Base-by-base conservation (phyloP, 805 yeast species). In the Blastobotrys muscicola region DNA sequence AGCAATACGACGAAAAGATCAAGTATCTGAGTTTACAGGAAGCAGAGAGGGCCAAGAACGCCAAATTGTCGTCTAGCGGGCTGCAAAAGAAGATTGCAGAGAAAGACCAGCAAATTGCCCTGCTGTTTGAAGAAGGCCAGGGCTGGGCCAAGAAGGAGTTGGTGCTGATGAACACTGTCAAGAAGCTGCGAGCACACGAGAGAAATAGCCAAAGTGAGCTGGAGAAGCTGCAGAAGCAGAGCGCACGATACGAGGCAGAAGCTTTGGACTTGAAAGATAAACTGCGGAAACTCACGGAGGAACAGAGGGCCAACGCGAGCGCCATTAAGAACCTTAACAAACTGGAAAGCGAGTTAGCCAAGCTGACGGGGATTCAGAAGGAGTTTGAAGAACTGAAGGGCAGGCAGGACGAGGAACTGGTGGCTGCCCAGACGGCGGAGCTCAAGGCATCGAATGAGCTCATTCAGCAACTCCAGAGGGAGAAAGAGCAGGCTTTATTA, bases 51-150 rank as follows among this genome's bases (percentile, higher is more conserved):
- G 50, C 58, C 1, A 38, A 42, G 9, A 30, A 32, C 10, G 44
- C 36, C 7, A 53, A 47, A 34, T 15, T 31, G 9, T 14, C 45
- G 9, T 32, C 45, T 3, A 20, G 44, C 36, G 46, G 57, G 45
- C 4, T 50, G 56, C 44, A 52, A 45, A 49, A 66, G 52, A 49
- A 70, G 61, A 44, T 60, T 60, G 38, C 63, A 49, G 54, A 75
- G 61, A 52, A 80, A 66, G 85, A 87, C 41, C 71, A 67, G 9
- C 74, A 77, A 29, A 77, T 89, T 20, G 72, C 74, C 12, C 78
- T 80, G 45, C 64, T 89, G 26, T 57, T 83, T 56, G 76, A 74
- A 43, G 95, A 87, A 60, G 95, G 95, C 3, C 80, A 82, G 49
- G 75, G 72, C 16, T 62, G 86, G 33, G 77, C 92, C 0, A 71